Evolutionary conservation across 495 filamentous ascomycete genomes (phyloP).

Genomic region (Penicillium samsonianum): DNA sequence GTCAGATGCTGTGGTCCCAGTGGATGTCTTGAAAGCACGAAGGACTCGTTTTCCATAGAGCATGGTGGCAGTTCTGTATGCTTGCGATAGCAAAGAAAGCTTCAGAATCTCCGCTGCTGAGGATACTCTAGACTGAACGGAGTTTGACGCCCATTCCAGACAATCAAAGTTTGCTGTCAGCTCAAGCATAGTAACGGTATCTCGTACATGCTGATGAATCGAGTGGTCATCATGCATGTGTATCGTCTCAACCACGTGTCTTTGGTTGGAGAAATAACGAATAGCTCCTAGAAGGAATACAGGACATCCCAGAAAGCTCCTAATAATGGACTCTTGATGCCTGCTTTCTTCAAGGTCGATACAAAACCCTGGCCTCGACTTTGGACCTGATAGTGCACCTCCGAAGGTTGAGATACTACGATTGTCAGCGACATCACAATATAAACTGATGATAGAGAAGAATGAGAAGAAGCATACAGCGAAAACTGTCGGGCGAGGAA

Average conservation of each 20-base stretch:
- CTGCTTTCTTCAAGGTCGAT: not conserved
- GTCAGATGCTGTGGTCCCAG: not conserved
- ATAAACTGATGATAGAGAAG: not conserved
- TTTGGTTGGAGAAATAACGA: conserved; percentile 24
- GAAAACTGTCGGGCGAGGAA: not conserved
- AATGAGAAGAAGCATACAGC: not conserved
- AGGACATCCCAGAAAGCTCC: conserved; percentile 33
- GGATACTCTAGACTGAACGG: conserved; percentile 30
- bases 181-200: conserved; percentile 11
- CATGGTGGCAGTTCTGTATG: conserved; percentile 22
- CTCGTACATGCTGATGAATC: conserved; percentile 9
- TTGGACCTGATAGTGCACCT: not conserved
- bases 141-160: conserved; percentile 19
- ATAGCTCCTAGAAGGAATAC: conserved; percentile 23
- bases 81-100: conserved; percentile 11
- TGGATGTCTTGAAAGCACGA: not conserved
- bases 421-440: not conserved
- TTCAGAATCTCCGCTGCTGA: conserved; percentile 22
- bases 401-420: not conserved
- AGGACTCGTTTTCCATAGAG: conserved; percentile 25
- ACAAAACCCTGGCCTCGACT: not conserved
- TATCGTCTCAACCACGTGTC: conserved; percentile 10
- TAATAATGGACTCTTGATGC: conserved; percentile 20
- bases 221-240: not conserved
- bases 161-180: conserved; percentile 22